Evolutionary conservation across 148 eudicot genomes (phyloP).

Genomic region (Rhododendron kiyosumense): DNA sequence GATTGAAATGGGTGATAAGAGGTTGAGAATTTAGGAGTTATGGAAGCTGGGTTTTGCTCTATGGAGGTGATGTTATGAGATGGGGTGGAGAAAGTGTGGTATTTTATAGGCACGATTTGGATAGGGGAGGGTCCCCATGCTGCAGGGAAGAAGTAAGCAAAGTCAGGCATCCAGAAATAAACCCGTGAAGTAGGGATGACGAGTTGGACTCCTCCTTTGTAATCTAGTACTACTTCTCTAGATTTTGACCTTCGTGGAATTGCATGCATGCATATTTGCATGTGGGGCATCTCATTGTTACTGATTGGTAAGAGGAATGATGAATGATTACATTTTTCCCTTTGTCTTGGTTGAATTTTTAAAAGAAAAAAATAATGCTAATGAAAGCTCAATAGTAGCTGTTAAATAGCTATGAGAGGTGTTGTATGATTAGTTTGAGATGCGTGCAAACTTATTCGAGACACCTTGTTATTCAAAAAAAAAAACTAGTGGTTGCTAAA

Average conservation of each 20-base stretch:
- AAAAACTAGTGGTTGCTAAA: too few species aligned
- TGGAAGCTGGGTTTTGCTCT: neutral
- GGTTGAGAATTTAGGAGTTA: neutral
- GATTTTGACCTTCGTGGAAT: neutral
- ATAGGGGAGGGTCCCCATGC: neutral
- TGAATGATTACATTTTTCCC: neutral
- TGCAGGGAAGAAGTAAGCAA: neutral
- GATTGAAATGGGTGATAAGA: neutral
- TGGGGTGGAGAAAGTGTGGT: neutral
- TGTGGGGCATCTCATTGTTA: neutral
- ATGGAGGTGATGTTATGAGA: neutral
- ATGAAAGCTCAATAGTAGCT: neutral
- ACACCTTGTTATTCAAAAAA: too few species aligned
- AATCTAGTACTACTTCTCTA: neutral
- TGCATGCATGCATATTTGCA: neutral
- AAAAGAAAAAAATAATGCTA: neutral
- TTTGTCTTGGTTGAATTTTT: neutral
- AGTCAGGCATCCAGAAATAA: neutral
- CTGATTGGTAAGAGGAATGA: neutral
- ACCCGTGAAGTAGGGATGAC: neutral
- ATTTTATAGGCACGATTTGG: neutral
- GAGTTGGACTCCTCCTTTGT: too few species aligned
- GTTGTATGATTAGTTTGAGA: too few species aligned
- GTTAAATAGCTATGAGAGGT: neutral
- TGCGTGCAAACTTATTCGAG: too few species aligned